Evolutionary conservation across 1,139 yeast genomes (phyloP).

Genomic region (Zygosaccharomyces sapae): DNA sequence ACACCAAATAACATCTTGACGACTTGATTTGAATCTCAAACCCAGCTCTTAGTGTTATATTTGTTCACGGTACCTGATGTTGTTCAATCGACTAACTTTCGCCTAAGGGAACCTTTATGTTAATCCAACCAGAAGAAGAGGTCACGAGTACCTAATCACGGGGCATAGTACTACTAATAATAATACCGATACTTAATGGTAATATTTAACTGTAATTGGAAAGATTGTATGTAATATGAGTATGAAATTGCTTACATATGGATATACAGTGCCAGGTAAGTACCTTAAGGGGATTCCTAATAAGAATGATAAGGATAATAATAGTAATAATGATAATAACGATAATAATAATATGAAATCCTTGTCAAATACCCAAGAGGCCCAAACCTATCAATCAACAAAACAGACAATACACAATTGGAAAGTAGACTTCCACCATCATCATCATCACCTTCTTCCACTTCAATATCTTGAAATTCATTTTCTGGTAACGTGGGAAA

Average conservation of each 20-base stretch:
- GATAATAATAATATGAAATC: neutral
- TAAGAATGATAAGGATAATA: neutral
- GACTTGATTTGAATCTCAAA: neutral
- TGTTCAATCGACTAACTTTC: neutral
- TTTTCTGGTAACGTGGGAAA: slow-evolving; percentile 4
- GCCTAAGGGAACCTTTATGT: neutral
- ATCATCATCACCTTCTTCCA: neutral
- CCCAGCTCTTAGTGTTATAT: neutral
- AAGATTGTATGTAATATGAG: neutral
- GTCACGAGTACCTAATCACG: neutral
- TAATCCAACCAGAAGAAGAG: neutral
- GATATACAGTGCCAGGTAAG: slow-evolving; percentile 5
- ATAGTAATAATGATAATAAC: neutral
- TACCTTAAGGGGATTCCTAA: neutral
- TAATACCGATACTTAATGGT: neutral
- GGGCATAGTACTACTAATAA: neutral
- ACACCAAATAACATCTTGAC: slow-evolving; percentile 74
- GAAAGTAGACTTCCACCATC: neutral
- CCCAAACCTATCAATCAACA: neutral
- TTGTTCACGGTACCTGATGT: neutral
- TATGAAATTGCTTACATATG: slow-evolving; percentile 6
- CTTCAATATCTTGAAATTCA: neutral
- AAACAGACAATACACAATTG: neutral
- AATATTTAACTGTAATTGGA: neutral
- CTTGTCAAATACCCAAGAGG: neutral